Percentiles rank a stretch among this genome's conserved stretches.
These are phyloP conservation scores for Fusarium sarcochroum DNA, from an alignment of 2,329 filamentous ascomycete genomes.

Conservation along the genomic window DNA sequence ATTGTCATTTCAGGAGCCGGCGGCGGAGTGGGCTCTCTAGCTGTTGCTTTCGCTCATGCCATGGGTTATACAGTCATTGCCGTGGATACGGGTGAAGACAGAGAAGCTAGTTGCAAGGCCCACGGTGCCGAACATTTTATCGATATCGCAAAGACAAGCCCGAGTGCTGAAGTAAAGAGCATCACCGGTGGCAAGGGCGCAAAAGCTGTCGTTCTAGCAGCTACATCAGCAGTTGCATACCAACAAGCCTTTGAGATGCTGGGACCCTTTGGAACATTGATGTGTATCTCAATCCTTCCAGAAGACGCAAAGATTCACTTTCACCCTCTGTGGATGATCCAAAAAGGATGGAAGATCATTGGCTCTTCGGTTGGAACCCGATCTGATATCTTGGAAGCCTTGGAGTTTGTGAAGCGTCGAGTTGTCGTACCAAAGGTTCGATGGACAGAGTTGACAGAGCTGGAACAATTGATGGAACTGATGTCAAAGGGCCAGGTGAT, in stretches of 20 bases:
- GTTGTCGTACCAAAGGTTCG: constrained; percentile 30
- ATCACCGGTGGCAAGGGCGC: constrained; percentile 38
- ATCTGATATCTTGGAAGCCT: constrained; percentile 56
- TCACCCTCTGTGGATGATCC: constrained; percentile 55
- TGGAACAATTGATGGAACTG: constrained; percentile 29
- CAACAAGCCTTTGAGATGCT: constrained; percentile 51
- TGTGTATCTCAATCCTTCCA: constrained; percentile 56
- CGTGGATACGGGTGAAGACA: constrained; percentile 54
- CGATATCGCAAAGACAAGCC: constrained; percentile 45
- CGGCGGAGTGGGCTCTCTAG: constrained; percentile 58
- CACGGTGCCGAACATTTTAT: constrained; percentile 57
- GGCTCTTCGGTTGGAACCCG: constrained; percentile 56
- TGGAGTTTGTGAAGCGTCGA: constrained; percentile 55
- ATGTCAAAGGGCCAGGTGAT: constrained; percentile 35
- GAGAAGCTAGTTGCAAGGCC: constrained; percentile 49
- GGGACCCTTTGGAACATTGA: constrained; percentile 54
- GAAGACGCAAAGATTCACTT: constrained; percentile 46
- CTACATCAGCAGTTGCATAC: constrained; percentile 52
- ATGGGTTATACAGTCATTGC: constrained; percentile 60
- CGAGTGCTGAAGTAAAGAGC: constrained; percentile 21
- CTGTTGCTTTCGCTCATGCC: constrained; percentile 55
- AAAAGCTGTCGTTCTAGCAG: constrained; percentile 51
- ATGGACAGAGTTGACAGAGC: constrained; percentile 22
- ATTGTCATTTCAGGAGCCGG: constrained; percentile 56
- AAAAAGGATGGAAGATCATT: constrained; percentile 53